phyloP scores from a whole-genome alignment of 2,329 filamentous ascomycete genomes.

The Dryadomyces quercivorus region DNA sequence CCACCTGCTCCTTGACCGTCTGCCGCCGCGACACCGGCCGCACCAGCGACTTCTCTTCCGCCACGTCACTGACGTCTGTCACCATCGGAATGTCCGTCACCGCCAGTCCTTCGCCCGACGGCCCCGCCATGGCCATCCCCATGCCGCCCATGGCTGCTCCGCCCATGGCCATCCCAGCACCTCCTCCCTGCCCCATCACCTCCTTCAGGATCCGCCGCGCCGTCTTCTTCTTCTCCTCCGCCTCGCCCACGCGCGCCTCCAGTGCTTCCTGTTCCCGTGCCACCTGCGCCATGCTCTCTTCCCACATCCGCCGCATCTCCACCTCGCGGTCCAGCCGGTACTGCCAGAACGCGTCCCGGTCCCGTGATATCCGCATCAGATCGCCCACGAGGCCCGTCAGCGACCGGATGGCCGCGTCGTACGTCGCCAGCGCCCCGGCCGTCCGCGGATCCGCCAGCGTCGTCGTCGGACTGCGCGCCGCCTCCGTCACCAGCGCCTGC shows the following conservation, averaged over 20 bases:
- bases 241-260: conserved; percentile 76
- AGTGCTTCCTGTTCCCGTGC: conserved; percentile 87
- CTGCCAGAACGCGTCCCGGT: conserved; percentile 95
- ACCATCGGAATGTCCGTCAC: too few species aligned
- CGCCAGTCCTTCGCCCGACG: neutral
- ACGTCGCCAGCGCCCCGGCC: conserved; percentile 67
- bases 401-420: conserved; percentile 81
- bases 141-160: conserved; percentile 15
- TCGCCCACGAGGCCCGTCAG: conserved; percentile 76
- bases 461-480: conserved; percentile 54
- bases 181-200: conserved; percentile 47
- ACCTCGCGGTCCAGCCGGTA: conserved; percentile 84
- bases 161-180: conserved; percentile 9
- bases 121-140: neutral
- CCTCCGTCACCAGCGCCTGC: conserved; percentile 64
- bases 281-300: conserved; percentile 97
- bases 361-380: conserved; percentile 79
- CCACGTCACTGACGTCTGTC: too few species aligned
- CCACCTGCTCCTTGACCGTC: conserved; percentile 55
- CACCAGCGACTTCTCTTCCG: too few species aligned
- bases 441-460: conserved; percentile 67
- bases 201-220: conserved; percentile 85
- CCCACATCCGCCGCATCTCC: conserved; percentile 91
- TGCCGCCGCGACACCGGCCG: conserved; percentile 37
- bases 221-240: conserved; percentile 77